Evolutionary conservation across 208 protist species (phyloP), one percentile per base, ranked within the genome.

Genomic region (Porcisia deanei): DNA sequence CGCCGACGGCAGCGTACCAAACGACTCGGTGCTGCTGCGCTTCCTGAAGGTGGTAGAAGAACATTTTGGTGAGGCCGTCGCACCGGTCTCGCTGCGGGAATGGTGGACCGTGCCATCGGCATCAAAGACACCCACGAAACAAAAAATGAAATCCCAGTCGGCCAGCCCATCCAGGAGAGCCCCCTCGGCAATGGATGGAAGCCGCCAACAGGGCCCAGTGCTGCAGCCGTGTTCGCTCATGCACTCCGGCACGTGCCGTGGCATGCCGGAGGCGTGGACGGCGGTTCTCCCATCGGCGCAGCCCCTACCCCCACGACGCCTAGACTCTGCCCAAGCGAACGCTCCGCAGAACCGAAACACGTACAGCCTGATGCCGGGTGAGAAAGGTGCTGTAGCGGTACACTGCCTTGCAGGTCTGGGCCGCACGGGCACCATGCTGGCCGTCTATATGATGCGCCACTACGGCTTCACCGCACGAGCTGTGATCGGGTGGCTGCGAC

Each of bases 331-430:
- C 53, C 45, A 43, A 12, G 53, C 16, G 52, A 72, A n/a, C 41
- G 54, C 41, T 6, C 20, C 30, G 60, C 16, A 18, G 43, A 39
- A 20, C 54, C n/a, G 53, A 22, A 6, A 71, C n/a, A 25, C 63
- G 10, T 22, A 8, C 25, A 1, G 34, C 7, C 18, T 59, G 20
- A 25, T 43, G 1, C 18, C 75, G 18, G 71, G 78, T 34, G 70
- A 69, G 49, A 45, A 59, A 22, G 88, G 91, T 34, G 86, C 83
- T 0, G 86, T 99, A 6, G 97, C 98, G 22, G 90, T 99, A 41
- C 98, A 99, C 85, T 99, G 98, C 78, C 97, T 97, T 60, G 97
- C 98, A 1, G 98, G 98, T 18, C 86, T 99, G 12, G 98, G 98
- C 52, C 82, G 98, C 53, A 99, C 98, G n/a, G 98, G 98, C 22